A percentile compares a stretch with the other conserved stretches of the same genome.
Evolutionary conservation across 139 green algal genomes (phyloP).

Genomic region (Auxenochlorella pyrenoidosa): DNA sequence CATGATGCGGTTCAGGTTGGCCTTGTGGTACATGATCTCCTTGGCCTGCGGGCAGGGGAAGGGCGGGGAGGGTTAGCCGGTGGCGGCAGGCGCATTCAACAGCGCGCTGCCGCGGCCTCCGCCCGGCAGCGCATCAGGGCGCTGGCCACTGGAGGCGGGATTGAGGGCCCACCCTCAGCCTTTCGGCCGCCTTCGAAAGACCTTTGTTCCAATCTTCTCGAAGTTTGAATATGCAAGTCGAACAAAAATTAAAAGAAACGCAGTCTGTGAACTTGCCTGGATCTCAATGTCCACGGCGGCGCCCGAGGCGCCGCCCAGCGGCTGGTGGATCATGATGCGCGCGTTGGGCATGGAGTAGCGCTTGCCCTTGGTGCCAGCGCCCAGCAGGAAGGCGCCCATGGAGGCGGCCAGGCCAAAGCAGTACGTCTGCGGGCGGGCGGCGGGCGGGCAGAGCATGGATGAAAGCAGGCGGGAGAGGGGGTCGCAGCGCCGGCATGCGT

Average conservation of each 20-base stretch:
- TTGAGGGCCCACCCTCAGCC: too few relatives aligned
- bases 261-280: conserved; percentile 38
- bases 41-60: conserved; percentile 75
- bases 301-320: conserved; percentile 94
- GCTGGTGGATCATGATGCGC: conserved; percentile 99
- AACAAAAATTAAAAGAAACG: too few relatives aligned
- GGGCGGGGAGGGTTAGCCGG: background rate
- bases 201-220: too few relatives aligned
- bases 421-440: conserved; percentile 83
- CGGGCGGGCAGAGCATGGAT: background rate
- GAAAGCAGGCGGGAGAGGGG: background rate
- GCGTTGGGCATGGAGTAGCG: conserved; percentile 98
- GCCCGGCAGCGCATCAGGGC: background rate
- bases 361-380: conserved; percentile 92
- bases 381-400: conserved; percentile 99
- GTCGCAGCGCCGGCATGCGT: too few relatives aligned
- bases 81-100: too few relatives aligned
- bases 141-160: background rate
- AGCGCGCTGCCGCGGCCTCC: too few relatives aligned
- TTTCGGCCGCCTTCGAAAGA: too few relatives aligned
- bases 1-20: conserved; percentile 98
- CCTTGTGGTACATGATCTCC: conserved; percentile 99
- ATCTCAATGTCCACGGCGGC: conserved; percentile 92
- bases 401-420: conserved; percentile 99
- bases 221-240: too few relatives aligned